Evolutionary conservation across 2,329 filamentous ascomycete species (phyloP), one percentile per base, ranked within the genome.

Genomic region (Penicillium sp.): DNA sequence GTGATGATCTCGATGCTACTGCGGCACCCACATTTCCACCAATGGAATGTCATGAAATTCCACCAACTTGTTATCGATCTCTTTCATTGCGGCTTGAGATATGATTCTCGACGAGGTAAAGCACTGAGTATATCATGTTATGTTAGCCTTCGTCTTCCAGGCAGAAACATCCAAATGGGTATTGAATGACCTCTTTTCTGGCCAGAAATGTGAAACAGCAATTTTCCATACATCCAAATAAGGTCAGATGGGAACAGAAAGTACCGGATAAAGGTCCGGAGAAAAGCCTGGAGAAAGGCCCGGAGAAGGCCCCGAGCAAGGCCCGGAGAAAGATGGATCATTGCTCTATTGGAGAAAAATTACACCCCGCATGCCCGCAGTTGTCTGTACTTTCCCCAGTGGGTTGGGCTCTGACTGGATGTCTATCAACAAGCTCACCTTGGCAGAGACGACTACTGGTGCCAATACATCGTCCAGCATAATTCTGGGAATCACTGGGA

Each of bases 21-120:
- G 56, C 76, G 69, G 76, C 74, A 46, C 76, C 75, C 24, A 77
- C 72, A 49, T 74, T 75, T 44, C 78, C 35, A 78, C 63, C 61
- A 78, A 61, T 18, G 75, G 76, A 73, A 78, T 77, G 52, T 76
- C 75, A 65, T 76, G 76, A 53, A 78, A 77, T 26, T 75, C 76
- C 65, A 78, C 75, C 0, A 75, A 74, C 2, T 74, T 78, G 60
- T 78, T 76, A 44, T 74, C 42, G 37, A 78, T 68, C 22, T 77
- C 67, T 63, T 66, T 68, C 54, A 77, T 77, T 16, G 35, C 43
- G 2, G 5, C 20, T 46, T 32, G 55, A 31, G 55, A 46, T 34
- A 50, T 53, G n/a, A 11, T 29, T 39, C 16, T 35, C 29, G 46
- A 49, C 3, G 10, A 49, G 22, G 24, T 13, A 9, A 9, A 5